Conservation (phyloP, 75 land plant genomes). For the Sequoia sempervirens region DNA sequence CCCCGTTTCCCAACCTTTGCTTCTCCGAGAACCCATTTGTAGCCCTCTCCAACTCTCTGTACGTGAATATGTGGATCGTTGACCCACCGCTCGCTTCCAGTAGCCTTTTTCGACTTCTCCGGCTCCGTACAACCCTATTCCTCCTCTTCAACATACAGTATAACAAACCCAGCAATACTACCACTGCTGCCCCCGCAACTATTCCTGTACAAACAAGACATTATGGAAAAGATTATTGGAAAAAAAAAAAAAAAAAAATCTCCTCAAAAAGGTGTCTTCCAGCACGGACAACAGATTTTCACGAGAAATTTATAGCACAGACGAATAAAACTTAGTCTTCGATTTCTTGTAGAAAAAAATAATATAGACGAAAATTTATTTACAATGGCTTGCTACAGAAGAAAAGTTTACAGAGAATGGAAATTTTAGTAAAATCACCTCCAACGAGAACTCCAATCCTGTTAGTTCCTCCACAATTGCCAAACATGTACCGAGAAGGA, state of each 20-base stretch:
- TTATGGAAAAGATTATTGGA: too few relatives aligned
- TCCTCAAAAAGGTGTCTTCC: too few relatives aligned
- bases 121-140: constrained; percentile 1
- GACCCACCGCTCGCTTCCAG: constrained; percentile 36
- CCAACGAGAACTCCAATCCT: constrained; percentile 37
- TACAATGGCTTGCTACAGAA: too few relatives aligned
- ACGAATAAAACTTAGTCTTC: too few relatives aligned
- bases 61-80: constrained; percentile 38
- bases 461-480: constrained; percentile 19
- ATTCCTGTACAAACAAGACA: constrained; percentile 25
- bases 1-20: constrained; percentile 60
- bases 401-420: too few relatives aligned
- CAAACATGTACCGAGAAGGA: constrained; percentile 13
- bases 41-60: constrained; percentile 63
- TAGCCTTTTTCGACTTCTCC: constrained; percentile 27
- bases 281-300: too few relatives aligned
- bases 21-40: constrained; percentile 57
- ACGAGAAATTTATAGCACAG: neutral
- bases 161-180: constrained; percentile 16
- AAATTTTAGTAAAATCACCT: constrained; percentile 18
- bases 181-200: constrained; percentile 32
- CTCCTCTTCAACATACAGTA: constrained; percentile 30
- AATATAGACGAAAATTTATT: too few relatives aligned
- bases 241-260: too few relatives aligned
- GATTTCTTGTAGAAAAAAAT: too few relatives aligned